Base-by-base conservation (phyloP, 139 green algal species). In the Chlamydomonas applanata region DNA sequence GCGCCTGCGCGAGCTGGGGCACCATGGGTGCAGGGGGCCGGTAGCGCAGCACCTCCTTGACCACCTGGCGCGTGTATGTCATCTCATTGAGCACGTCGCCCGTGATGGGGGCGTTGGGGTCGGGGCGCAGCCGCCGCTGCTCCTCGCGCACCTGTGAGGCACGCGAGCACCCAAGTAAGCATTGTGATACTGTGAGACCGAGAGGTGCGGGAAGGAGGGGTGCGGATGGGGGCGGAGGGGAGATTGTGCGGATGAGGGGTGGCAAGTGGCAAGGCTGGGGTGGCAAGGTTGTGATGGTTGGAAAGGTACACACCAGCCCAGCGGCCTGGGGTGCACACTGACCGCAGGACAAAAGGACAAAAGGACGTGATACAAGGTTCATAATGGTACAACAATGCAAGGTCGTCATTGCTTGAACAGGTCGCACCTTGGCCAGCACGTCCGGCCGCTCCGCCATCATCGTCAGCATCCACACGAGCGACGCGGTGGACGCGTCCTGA, bases 401-500 rank as follows among this genome's bases (percentile, higher is more conserved):
- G 7, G 11, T 49, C 25, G 34, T 49, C 11, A 11, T 49, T 11
- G 11, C 40, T 19, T 11, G 11, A 33, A 29, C 54, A 33, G 11
- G 9, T 27, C 73, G 27, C 70, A 93, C 89, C 66, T 86, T 80
- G 24, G 75, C 82, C 33, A 96, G 79, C 29, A 97, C 79, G 7
- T 97, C 86, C 0, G 92, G 92, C 80, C 90, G 81, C 60, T 95
- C 92, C 0, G 89, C 91, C 91, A 97, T 93, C 9, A 92, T 84
- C 2, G 84, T 81, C n/a, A 92, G 74, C n/a, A 78, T 82, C 92
- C 92, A 97, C 70, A 90, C 80, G 20, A 97, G 79, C 30, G 83
- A 91, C 46, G 92, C 87, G 5, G 92, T 95, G 75, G 85, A 92
- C 35, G 92, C 92, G 74, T 97, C 92, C 86, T 97, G 91, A 30